A percentile compares a stretch with the other conserved stretches of the same genome.
These are phyloP conservation scores for Suillus hirtellus DNA, from an alignment of 768 basidiomycete species.

Conservation along the genomic window DNA sequence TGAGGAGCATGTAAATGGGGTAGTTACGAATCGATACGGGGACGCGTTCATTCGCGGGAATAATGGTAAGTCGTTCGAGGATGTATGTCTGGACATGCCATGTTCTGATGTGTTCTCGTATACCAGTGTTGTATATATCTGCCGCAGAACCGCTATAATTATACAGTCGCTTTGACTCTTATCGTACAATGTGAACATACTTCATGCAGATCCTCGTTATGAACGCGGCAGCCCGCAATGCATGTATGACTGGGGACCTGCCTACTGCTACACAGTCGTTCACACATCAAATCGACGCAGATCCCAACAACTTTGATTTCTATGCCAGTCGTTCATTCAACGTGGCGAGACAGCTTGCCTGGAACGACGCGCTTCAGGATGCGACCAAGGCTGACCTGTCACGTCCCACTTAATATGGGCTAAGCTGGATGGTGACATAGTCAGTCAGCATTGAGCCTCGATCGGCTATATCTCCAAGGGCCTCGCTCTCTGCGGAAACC, in stretches of 20 bases:
- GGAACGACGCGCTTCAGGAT: neutral
- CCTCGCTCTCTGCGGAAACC: neutral
- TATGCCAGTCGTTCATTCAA: neutral
- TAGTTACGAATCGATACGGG: slow-evolving; percentile 86
- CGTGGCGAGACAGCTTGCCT: neutral
- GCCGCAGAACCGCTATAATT: slow-evolving; percentile 59
- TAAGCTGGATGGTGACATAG: neutral
- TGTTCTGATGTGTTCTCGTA: neutral
- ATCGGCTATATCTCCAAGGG: neutral
- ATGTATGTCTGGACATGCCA: neutral
- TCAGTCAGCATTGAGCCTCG: neutral
- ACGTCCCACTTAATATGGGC: neutral
- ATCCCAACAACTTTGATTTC: neutral
- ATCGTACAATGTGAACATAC: neutral
- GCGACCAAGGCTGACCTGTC: neutral
- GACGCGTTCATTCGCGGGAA: slow-evolving; percentile 96
- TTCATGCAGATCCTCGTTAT: slow-evolving; percentile 1
- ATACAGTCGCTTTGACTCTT: neutral
- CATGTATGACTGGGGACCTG: neutral
- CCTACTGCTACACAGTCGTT: neutral
- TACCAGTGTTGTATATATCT: slow-evolving; percentile 74
- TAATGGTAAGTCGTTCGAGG: slow-evolving; percentile 60
- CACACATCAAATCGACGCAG: neutral
- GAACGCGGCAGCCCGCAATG: neutral
- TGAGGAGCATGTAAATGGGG: slow-evolving; percentile 89